Base-by-base conservation (phyloP, 2,329 filamentous ascomycete species). In the Microcyclosporella mali region DNA sequence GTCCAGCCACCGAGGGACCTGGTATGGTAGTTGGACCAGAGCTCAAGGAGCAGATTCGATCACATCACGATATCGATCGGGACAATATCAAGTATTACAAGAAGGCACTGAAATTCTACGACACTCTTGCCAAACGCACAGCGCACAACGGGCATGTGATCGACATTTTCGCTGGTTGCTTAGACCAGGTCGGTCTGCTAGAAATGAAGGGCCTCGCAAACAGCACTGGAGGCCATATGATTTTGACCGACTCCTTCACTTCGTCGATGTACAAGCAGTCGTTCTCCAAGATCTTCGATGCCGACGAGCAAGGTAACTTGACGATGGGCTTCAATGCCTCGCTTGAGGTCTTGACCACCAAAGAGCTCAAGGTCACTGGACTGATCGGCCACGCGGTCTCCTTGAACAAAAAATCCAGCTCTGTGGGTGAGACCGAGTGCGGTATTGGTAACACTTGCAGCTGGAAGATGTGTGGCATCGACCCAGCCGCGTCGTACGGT, bases 11-110 rank as follows among this genome's bases (percentile, higher is more conserved):
- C 1, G 92, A 98, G 67, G 92, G 92, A 1, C 92, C 92, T 9
- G 92, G 92, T 48, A 88, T 95, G 78, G 92, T 98, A 25, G 92
- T 98, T 62, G 89, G 89, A 2, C 87, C 92, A 17, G 92, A 98
- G 68, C 73, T 98, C 53, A 85, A 90, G 65, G 92, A 98, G 65
- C 88, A 94, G 8, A 97, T 98, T 53, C 84, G 92, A 61, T 97
- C 90, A 32, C 92, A 98, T 69, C 92, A 98, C 68, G 92, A 98
- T 60, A 98, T 98, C 66, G 92, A 98, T 64, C 82, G 89, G 45
- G 92, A 98, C 67, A 95, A 95, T 65, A 94, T 95, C 71, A 98
- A 98, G 68, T 95, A 97, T 70, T 97, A 94, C 72, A 98, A 98
- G 76, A 98, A 98, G 71, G 92, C 92, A 16, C 70, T 95, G 38